Conservation (phyloP, 805 yeast genomes). For the Ogataea neopini region DNA sequence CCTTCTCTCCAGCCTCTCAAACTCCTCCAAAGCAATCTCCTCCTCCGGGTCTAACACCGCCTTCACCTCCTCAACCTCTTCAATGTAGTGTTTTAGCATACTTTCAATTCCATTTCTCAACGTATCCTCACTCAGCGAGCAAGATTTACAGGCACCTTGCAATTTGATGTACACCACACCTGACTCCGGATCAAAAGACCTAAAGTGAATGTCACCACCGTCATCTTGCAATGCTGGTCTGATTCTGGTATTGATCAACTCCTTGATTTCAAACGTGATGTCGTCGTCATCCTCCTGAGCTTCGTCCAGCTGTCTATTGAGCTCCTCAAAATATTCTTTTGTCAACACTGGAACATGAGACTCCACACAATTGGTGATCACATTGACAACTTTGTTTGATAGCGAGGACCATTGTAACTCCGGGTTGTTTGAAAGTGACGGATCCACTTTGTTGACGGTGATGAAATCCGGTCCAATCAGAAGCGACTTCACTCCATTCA, state of each 20-base stretch:
- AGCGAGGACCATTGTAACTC: conserved; percentile 35
- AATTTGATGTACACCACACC: conserved; percentile 62
- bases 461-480: conserved; percentile 76
- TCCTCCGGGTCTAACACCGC: conserved; percentile 41
- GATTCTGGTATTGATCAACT: conserved; percentile 65
- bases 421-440: conserved; percentile 33
- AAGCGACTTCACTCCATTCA: conserved; percentile 66
- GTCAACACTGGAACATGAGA: conserved; percentile 31
- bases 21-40: conserved; percentile 72
- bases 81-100: conserved; percentile 69
- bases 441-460: conserved; percentile 60
- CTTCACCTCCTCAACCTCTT: conserved; percentile 61
- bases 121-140: conserved; percentile 66
- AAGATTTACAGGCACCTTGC: conserved; percentile 73
- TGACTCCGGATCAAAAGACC: conserved; percentile 52
- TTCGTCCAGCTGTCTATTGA: conserved; percentile 29
- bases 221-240: conserved; percentile 76
- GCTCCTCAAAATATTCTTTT: conserved; percentile 22
- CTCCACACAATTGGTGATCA: conserved; percentile 29
- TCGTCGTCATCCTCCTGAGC: conserved; percentile 64
- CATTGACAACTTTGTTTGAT: conserved; percentile 28
- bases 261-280: conserved; percentile 65
- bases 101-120: conserved; percentile 68
- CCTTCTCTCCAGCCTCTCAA: conserved; percentile 75
- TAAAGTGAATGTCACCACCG: conserved; percentile 74